Evolutionary conservation across 352 stramenopile genomes (phyloP), one percentile per base, ranked within the genome.

Genomic region (Phytophthora chlamydospora): DNA sequence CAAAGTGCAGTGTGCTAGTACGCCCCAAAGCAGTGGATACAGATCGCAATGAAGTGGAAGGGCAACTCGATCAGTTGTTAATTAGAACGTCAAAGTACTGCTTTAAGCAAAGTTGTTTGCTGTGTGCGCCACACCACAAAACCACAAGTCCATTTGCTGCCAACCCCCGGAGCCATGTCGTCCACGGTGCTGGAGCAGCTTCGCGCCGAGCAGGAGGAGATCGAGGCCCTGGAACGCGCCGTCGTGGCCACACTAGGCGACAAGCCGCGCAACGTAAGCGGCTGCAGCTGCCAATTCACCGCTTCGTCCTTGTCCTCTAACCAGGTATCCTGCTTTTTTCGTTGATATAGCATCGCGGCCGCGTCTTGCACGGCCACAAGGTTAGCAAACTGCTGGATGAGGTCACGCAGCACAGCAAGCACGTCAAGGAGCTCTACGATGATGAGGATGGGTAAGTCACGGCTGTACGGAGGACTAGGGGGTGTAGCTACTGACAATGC

Each of bases 131-230:
- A 29, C 24, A 29, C 24, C 24, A 29, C 21, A 6, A 4, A n/a
- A 4, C 2, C 24, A 29, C 4, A 29, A 29, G 24, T 29, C 24
- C 24, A 29, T 29, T 29, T 6, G 24, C 24, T 29, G 24, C 24
- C 24, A 29, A 29, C 31, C 19, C 19, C 10, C 42, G 14, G 9
- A 13, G 14, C 33, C 19, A 96, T 96, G 88, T 91, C 88, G 76
- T 94, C 85, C 34, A 92, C 86, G 16, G 81, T 91, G 53, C 60
- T 96, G 58, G 88, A 96, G 75, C 85, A 93, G 58, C 79, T 93
- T 33, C 83, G 88, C 41, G 72, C 83, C 7, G 83, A 85, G 35
- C 85, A 93, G 51, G 88, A 96, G 66, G 80, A 89, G 62, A 80
- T 95, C 38, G 88, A 96, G 71, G 73, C 66, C 27, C 78, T 88